Percentiles rank a stretch among this genome's conserved stretches.
These are phyloP conservation scores for Ambrosiella cleistominuta DNA, from an alignment of 2,329 filamentous ascomycete species.

Conservation along the genomic window DNA sequence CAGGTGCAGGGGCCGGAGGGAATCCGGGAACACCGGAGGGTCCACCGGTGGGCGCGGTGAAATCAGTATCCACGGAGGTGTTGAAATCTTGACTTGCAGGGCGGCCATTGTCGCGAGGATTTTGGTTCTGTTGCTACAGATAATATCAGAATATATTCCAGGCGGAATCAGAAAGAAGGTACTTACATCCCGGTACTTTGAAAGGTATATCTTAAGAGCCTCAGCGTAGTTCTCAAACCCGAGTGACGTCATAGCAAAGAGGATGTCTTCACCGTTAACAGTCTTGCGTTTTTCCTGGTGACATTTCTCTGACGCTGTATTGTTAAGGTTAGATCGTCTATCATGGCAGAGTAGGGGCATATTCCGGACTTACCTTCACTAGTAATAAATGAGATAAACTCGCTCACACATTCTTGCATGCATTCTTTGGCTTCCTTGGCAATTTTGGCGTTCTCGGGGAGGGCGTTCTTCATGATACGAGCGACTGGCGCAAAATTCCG, in stretches of 20 bases:
- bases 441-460: constrained; percentile 97
- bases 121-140: constrained; percentile 5
- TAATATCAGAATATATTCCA: not conserved
- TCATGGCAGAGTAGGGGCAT: not conserved
- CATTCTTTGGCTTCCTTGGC: constrained; percentile 98
- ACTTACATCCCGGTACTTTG: constrained; percentile 92
- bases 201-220: constrained; percentile 92
- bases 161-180: not conserved
- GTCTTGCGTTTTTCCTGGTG: constrained; percentile 99
- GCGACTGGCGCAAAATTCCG: constrained; percentile 90
- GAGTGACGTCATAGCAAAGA: constrained; percentile 97
- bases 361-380: constrained; percentile 62
- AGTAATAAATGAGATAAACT: constrained; percentile 99
- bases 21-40: constrained; percentile 17
- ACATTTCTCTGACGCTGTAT: constrained; percentile 87
- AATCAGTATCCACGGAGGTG: not conserved
- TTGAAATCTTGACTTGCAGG: constrained; percentile 9
- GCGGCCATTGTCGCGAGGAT: constrained; percentile 7
- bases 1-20: not conserved
- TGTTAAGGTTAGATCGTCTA: constrained; percentile 1
- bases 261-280: constrained; percentile 94
- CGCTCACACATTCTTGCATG: constrained; percentile 99
- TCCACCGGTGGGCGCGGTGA: constrained; percentile 15
- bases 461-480: constrained; percentile 94
- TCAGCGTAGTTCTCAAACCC: constrained; percentile 99